Percentiles rank a stretch among this genome's conserved stretches.
Conservation (phyloP, 257 asterid genomes). For the Przewalskia tangutica region DNA sequence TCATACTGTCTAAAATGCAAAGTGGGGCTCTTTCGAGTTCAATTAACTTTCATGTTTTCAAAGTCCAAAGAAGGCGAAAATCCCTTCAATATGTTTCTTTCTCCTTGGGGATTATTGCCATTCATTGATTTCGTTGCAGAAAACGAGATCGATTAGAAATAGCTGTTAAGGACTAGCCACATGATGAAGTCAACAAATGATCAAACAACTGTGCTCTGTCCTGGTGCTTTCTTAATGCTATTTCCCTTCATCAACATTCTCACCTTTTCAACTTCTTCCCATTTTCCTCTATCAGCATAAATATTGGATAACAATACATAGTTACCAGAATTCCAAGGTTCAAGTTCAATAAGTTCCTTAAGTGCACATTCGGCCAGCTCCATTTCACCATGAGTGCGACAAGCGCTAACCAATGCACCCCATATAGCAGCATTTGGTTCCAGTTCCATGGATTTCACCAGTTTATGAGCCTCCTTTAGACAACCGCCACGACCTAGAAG, state of each 20-base stretch:
- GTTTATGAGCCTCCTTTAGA: constrained; percentile 28
- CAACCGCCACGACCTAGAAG: constrained; percentile 37
- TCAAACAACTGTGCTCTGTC: constrained; percentile 26
- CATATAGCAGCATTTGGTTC: constrained; percentile 35
- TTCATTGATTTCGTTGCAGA: not conserved
- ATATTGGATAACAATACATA: constrained; percentile 39
- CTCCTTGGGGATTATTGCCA: not conserved
- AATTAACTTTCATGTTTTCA: not conserved
- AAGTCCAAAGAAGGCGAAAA: not conserved
- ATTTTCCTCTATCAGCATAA: constrained; percentile 35
- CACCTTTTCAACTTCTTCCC: constrained; percentile 35
- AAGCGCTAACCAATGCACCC: constrained; percentile 40
- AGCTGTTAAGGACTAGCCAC: not conserved
- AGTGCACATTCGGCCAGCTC: constrained; percentile 31
- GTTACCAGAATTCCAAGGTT: constrained; percentile 40
- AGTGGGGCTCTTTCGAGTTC: not conserved
- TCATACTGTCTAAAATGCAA: not conserved
- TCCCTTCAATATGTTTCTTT: not conserved
- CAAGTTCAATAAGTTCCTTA: constrained; percentile 29
- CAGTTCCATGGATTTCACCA: constrained; percentile 28
- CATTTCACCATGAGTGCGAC: constrained; percentile 26
- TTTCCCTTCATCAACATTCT: constrained; percentile 27
- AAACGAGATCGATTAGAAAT: not conserved
- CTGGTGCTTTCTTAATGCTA: constrained; percentile 18
- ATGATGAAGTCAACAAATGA: not conserved